Evolutionary conservation across 2,329 filamentous ascomycete genomes (phyloP).

Genomic region (Aureobasidium sp.): DNA sequence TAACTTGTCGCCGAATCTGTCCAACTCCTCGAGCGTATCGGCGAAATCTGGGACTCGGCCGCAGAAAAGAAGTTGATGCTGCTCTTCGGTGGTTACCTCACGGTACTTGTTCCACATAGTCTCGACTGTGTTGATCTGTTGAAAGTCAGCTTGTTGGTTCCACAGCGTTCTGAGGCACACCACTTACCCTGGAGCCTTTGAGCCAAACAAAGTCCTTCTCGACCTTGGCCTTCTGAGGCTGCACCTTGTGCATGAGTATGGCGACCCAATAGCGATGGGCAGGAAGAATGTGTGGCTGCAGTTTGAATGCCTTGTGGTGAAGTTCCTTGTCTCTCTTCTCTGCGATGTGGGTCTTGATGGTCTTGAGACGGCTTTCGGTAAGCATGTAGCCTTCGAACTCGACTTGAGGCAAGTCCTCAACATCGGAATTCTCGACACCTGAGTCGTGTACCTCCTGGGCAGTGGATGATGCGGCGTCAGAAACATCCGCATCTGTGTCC

Average conservation of each 20-base stretch:
- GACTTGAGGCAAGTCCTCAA: background rate
- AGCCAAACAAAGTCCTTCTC: constrained; percentile 29
- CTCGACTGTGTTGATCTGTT: constrained; percentile 24
- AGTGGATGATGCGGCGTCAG: background rate
- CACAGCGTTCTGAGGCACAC: background rate
- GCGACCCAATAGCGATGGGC: constrained; percentile 30
- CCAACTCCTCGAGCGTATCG: constrained; percentile 24
- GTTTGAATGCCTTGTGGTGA: constrained; percentile 20
- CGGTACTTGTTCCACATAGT: constrained; percentile 27
- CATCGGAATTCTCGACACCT: background rate
- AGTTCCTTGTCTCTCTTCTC: constrained; percentile 19
- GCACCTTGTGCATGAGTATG: constrained; percentile 21
- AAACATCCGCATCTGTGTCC: background rate
- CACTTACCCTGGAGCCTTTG: constrained; percentile 24
- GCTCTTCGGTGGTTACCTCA: constrained; percentile 15
- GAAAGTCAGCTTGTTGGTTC: background rate
- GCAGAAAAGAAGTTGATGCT: constrained; percentile 23
- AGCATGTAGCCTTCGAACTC: background rate
- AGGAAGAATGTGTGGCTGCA: constrained; percentile 22
- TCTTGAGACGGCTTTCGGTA: background rate
- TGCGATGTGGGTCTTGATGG: constrained; percentile 2
- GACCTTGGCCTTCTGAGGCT: constrained; percentile 14
- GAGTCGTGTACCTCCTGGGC: constrained; percentile 1
- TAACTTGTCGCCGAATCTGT: constrained; percentile 27
- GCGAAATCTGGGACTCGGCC: constrained; percentile 20